Conservation (phyloP, 2,329 filamentous ascomycete genomes). For the Dactylellina parvicollis region DNA sequence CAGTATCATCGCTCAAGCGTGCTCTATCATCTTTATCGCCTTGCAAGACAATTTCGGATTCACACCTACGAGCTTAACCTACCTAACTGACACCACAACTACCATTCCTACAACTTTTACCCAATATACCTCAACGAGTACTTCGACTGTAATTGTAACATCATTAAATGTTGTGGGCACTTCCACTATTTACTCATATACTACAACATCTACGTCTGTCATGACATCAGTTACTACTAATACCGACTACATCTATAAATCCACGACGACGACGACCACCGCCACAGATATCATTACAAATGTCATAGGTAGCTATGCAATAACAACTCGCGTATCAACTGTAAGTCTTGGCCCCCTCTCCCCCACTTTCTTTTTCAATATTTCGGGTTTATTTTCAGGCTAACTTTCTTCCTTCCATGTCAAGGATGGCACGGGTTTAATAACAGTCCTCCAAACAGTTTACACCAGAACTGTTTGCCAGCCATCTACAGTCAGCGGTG, state of each 20-base stretch:
- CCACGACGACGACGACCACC: not conserved
- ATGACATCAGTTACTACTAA: not conserved
- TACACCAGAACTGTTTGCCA: conserved; percentile 1
- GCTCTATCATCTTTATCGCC: conserved; percentile 10
- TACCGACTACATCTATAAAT: not conserved
- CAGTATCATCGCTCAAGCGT: conserved; percentile 19
- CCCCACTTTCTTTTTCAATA: not conserved
- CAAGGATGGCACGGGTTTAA: conserved; percentile 10
- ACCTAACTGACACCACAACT: conserved; percentile 11
- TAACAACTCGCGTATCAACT: not conserved
- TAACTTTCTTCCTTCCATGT: not conserved
- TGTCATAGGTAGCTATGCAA: not conserved
- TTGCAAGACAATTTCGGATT: conserved; percentile 3
- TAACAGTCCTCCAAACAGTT: not conserved
- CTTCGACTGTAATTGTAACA: not conserved
- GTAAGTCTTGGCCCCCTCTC: conserved; percentile 19
- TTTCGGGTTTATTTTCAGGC: too few relatives aligned
- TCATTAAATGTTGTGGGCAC: conserved; percentile 3
- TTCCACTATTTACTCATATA: conserved; percentile 12
- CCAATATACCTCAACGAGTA: conserved; percentile 14
- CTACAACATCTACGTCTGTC: not conserved
- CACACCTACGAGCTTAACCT: conserved; percentile 13
- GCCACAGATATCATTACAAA: not conserved
- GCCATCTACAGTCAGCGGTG: not conserved
- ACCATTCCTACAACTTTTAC: not conserved